A percentile compares a stretch with the other conserved stretches of the same genome.
Evolutionary conservation across 176 grass and related monocot species (phyloP).

Genomic region (Rhynchospora breviuscula): DNA sequence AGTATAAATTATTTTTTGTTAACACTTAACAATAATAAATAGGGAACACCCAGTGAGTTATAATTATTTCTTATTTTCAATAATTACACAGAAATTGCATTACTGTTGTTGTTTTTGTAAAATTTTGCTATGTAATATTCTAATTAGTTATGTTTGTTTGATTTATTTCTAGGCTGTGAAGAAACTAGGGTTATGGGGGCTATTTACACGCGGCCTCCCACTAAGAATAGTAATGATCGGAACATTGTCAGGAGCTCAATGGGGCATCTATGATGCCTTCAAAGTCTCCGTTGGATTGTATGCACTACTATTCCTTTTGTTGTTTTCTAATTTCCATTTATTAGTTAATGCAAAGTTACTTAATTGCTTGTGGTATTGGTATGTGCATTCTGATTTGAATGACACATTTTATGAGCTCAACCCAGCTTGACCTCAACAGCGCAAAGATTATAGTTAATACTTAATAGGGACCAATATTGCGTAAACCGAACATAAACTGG

Average conservation of each 20-base stretch:
- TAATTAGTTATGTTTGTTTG: neutral
- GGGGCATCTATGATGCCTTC: conserved; percentile 76
- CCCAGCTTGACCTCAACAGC: neutral
- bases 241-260: conserved; percentile 67
- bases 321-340: neutral
- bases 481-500: neutral
- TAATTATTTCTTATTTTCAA: neutral
- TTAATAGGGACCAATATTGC: neutral
- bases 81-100: neutral
- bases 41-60: neutral
- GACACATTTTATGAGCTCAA: neutral
- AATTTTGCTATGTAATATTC: neutral
- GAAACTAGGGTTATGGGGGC: conserved; percentile 60
- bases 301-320: conserved; percentile 18
- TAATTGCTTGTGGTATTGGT: neutral
- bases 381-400: neutral
- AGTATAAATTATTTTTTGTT: neutral
- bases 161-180: conserved; percentile 60
- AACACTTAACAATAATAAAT: neutral
- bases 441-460: neutral
- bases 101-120: neutral
- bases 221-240: conserved; percentile 81
- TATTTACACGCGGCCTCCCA: conserved; percentile 62
- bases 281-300: conserved; percentile 89
- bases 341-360: neutral